Percentiles rank a stretch among this genome's conserved stretches.
These are phyloP conservation scores for Cryptococcus wingfieldii DNA, from an alignment of 1,284 basidiomycete species.

Conservation along the genomic window DNA sequence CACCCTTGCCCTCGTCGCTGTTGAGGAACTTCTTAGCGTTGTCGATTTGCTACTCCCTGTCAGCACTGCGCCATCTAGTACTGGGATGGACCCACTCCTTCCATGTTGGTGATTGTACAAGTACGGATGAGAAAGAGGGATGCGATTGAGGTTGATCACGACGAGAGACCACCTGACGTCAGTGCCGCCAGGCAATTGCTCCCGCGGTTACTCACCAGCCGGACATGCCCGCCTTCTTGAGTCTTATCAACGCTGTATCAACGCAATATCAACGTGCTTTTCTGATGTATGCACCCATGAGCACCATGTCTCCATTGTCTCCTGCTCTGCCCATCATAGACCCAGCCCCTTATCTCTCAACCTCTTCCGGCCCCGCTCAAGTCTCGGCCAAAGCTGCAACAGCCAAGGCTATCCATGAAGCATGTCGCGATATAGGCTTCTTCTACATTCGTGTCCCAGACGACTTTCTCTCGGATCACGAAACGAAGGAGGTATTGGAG, in stretches of 20 bases:
- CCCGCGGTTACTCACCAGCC: not conserved
- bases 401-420: constrained; percentile 62
- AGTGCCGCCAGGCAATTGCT: not conserved
- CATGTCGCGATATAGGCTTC: constrained; percentile 74
- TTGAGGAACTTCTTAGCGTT: constrained; percentile 30
- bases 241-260: too few relatives aligned
- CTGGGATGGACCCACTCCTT: constrained; percentile 15
- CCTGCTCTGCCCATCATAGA: constrained; percentile 42
- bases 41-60: constrained; percentile 14
- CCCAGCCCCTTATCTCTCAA: constrained; percentile 36
- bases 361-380: not conserved
- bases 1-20: constrained; percentile 25
- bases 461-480: constrained; percentile 55
- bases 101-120: constrained; percentile 9
- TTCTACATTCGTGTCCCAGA: constrained; percentile 71
- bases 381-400: constrained; percentile 49
- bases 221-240: too few relatives aligned
- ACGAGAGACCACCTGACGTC: not conserved
- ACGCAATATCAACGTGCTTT: not conserved
- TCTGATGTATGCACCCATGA: not conserved
- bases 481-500: constrained; percentile 62
- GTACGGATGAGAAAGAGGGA: not conserved
- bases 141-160: not conserved
- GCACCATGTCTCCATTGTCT: not conserved
- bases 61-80: not conserved